Evolutionary conservation across 2,329 filamentous ascomycete species (phyloP), one percentile per base, ranked within the genome.

Genomic region (Penicillium sp.): DNA sequence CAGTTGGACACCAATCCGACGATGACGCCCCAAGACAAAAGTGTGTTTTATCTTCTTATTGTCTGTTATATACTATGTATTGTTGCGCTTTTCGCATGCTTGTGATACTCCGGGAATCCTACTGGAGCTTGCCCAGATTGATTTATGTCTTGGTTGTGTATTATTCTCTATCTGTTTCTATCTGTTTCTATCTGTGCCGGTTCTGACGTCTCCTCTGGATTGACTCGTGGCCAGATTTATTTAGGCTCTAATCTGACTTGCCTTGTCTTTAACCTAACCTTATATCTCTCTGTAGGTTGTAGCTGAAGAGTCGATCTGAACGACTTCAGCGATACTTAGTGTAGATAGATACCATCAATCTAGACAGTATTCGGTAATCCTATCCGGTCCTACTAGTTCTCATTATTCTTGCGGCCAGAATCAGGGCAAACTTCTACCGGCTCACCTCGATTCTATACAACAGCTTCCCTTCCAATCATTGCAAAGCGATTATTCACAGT

Each of bases 191-290:
- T 59, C 61, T 61, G 52, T 59, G 74, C 72, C 76, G 74, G 71
- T 77, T 79, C 78, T 80, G 77, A 79, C 67, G 77, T 80, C 77
- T 79, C 76, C 75, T 70, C 43, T 62, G 71, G 74, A 75, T 79
- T 74, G 77, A 80, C 78, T 79, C 77, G 78, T 79, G 76, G 76
- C 75, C 65, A 61, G 64, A 55, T 61, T 46, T 61, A 58, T 28
- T 60, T 45, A 23, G 23, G 1, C 38, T 52, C 23, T 55, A 49
- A 48, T 48, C 21, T 30, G 18, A 55, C 43, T 16, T 40, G n/a
- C 1, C 7, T 40, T 5, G 4, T 11, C 30, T 2, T 35, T 14
- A 9, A 16, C 8, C 28, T 11, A 9, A 30, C 16, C 30, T 28
- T 28, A 4, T n/a, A n/a, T n/a, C n/a, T n/a, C n/a, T n/a, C n/a